Base-by-base conservation (phyloP, 106 monocot genomes). In the Agapanthus africanus region DNA sequence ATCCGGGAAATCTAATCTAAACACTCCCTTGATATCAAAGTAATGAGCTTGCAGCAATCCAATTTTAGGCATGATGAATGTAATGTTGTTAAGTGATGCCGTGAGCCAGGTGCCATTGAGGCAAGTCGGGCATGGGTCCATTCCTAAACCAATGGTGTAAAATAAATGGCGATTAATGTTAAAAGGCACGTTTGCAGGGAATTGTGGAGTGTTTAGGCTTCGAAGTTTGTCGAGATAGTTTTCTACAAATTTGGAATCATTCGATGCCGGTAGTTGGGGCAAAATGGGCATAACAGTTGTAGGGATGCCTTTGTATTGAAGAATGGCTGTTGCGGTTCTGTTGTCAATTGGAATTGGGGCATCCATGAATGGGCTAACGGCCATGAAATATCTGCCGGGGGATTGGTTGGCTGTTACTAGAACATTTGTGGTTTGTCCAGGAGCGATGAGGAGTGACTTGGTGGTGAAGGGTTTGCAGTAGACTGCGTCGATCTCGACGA, bases 381-480 rank as follows among this genome's bases (percentile, higher is more conserved):
- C 77, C 34, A 77, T 71, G 65, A 71, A 77, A 50, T 77, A 71
- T 10, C 77, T 62, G 2, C 77, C 65, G 6, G 77, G 71, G 16
- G 64, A 0, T 26, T 37, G 40, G 59, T 77, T 36, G 21, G 77
- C 70, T 1, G 19, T 37, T 2, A 77, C 38, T 4, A 77, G 77
- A 33, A 77, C 77, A 19, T 70, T 65, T 21, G 71, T 71, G 40
- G 77, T 77, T 42, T 77, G 77, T n/a, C 77, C 77, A 4, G 77
- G 77, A 11, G 71, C 42, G 22, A 77, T 66, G 23, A 77, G 63
- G 34, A 77, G 25, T 25, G 71, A 22, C 27, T 4, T 39, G 13
- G 77, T 77, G 19, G 71, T 56, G 65, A 77, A 77, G 2, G 77
- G 77, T 47, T 79, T 79, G 73, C 31, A 25, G 50, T 79, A 79